Base-by-base conservation (phyloP, 208 protist species). In the Crithidia brevicula region DNA sequence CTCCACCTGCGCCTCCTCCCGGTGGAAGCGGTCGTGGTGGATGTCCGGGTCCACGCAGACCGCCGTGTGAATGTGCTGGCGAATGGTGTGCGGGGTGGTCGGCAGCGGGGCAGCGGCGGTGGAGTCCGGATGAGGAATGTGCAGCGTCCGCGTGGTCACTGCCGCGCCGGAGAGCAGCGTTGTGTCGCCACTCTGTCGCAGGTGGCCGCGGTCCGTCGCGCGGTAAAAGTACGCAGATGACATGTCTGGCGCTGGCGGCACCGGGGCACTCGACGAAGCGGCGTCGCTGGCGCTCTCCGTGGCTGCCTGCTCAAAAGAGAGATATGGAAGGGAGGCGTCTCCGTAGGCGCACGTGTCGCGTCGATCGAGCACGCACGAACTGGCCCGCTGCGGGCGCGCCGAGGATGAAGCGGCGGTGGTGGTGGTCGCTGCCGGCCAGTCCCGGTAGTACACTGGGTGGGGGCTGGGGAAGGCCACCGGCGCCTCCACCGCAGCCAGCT, bases 1-100 rank as follows among this genome's bases (percentile, higher is more conserved):
- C 78, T 96, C 88, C 47, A 94, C 91, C 79, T 96, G 85, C 22
- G 88, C 91, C 81, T 96, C 91, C 63, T 92, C 88, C 7, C 88
- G 82, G 13, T 79, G 86, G 59, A 83, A 92, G 45, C 74, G 85
- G 9, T 74, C 72, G 51, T 85, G 62, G 56, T 88, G 78, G 22
- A 95, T 77, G 64, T 84, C 81, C 0, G 91, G 91, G 69, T 96
- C 80, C 11, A 93, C 76, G 45, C 83, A 90, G 33, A 85, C 51
- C 0, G 79, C 77, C 4, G 82, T 60, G 45, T 52, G 46, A 67
- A 83, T 82, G 46, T 79, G 23, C 47, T 82, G 67, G 3, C 34
- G 53, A 22, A 82, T 58, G 1, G 61, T 49, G 22, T 62, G 64
- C 30, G 46, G 40, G 36, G 62, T 46, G 1, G 50, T 28, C 1